Evolutionary conservation across 2,329 filamentous ascomycete species (phyloP), one percentile per base, ranked within the genome.

Genomic region (Thielaviopsis punctulata): DNA sequence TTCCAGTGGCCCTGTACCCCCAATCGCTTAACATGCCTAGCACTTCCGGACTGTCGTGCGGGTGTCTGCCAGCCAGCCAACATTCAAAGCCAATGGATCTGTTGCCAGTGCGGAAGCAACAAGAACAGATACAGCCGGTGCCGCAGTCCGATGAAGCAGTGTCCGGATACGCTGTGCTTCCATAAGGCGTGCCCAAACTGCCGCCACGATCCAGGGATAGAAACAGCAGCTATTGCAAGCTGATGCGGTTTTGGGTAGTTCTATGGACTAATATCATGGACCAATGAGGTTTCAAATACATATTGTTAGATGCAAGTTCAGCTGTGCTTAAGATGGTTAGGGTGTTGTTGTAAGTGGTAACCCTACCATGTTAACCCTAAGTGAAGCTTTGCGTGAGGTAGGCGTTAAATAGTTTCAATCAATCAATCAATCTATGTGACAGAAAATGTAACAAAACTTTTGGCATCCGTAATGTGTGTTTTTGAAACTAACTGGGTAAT

Each of bases 111-210:
- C 57, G 59, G 61, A 3, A 64, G 70, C 5, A 69, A 69, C 6
- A 68, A 64, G 4, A 76, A 76, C 54, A 62, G 63, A 4, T 67
- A 67, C 47, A 62, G 64, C 21, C 70, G 64, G 63, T 76, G 73
- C 57, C 61, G 66, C 30, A 69, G 72, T 55, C 66, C 63, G 51
- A 68, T 69, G 66, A 65, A 63, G 51, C 65, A 64, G 12, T 68
- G 69, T 55, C 69, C 71, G 9, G 68, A 75, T 56, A 71, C 69
- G 1, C 69, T 74, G 45, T 77, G 73, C 60, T 73, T 73, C 56
- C 73, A 76, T 54, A 61, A 63, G n/a, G 67, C 73, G 49, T 77
- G 73, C 58, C 60, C 63, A 39, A 58, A 57, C 3, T 76, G 73
- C 55, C 63, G 61, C 45, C 55, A 65, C 10, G 68, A 73, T 53